Conservation (phyloP, 2,329 filamentous ascomycete genomes). For the Colletotrichum chlorophyti region DNA sequence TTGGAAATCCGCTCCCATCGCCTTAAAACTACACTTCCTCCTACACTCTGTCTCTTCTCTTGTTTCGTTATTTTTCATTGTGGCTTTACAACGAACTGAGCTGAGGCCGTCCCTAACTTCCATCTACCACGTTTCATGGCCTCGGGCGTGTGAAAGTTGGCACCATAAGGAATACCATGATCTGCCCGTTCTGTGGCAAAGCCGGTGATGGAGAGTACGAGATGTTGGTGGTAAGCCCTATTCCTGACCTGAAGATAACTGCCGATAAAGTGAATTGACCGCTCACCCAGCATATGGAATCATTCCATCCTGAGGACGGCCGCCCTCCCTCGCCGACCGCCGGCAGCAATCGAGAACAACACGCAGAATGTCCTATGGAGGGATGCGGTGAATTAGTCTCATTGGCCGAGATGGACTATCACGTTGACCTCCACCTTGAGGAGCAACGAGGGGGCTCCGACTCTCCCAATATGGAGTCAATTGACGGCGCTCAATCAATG, state of each 20-base stretch:
- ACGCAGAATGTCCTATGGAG: slow-evolving; percentile 37
- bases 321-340: not conserved
- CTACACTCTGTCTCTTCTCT: too few species aligned
- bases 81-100: too few species aligned
- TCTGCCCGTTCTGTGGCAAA: slow-evolving; percentile 45
- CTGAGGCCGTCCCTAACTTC: not conserved
- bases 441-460: slow-evolving; percentile 34
- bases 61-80: not conserved
- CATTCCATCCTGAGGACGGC: slow-evolving; percentile 33
- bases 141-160: too few species aligned
- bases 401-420: slow-evolving; percentile 62
- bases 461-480: slow-evolving; percentile 7
- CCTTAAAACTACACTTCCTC: too few species aligned
- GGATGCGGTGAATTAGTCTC: slow-evolving; percentile 63
- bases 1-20: too few species aligned
- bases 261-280: not conserved
- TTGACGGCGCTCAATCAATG: not conserved
- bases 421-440: slow-evolving; percentile 64
- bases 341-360: slow-evolving; percentile 39
- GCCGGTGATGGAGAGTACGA: slow-evolving; percentile 39
- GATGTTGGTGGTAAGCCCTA: slow-evolving; percentile 42
- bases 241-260: not conserved
- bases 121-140: too few species aligned
- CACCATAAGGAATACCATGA: slow-evolving; percentile 8
- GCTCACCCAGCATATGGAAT: slow-evolving; percentile 36